Percentiles rank a stretch among this genome's conserved stretches.
Conservation (phyloP, 78 protist genomes). For the Planoprotostelium fungivorum region DNA sequence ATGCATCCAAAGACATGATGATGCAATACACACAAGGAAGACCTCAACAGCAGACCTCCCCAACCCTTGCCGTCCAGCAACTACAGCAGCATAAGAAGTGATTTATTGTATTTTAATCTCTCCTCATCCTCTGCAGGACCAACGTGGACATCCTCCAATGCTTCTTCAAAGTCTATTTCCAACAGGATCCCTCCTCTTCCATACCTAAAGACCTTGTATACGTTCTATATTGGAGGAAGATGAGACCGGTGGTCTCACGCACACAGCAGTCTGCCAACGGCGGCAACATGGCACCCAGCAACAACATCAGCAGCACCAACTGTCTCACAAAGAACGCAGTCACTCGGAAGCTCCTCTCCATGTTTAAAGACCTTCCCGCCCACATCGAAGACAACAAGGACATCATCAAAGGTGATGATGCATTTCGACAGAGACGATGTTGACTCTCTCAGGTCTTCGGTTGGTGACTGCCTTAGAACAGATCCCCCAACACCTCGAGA, state of each 20-base stretch:
- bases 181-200: neutral
- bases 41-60: neutral
- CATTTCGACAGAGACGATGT: neutral
- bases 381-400: neutral
- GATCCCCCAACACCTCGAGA: neutral
- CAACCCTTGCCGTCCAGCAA: neutral
- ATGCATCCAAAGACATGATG: neutral
- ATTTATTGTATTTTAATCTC: neutral
- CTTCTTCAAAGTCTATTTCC: neutral
- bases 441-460: neutral
- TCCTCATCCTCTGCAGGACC: neutral
- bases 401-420: neutral
- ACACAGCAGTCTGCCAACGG: neutral
- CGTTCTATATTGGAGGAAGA: neutral
- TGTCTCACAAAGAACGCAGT: neutral
- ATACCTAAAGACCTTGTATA: neutral
- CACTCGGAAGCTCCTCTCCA: neutral
- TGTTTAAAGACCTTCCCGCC: neutral
- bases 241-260: neutral
- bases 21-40: neutral
- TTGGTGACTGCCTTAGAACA: neutral
- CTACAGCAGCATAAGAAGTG: neutral
- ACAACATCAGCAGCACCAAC: neutral
- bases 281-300: neutral
- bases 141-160: neutral